Base-by-base conservation (phyloP, 2,329 filamentous ascomycete species). In the Raffaelea arxii region DNA sequence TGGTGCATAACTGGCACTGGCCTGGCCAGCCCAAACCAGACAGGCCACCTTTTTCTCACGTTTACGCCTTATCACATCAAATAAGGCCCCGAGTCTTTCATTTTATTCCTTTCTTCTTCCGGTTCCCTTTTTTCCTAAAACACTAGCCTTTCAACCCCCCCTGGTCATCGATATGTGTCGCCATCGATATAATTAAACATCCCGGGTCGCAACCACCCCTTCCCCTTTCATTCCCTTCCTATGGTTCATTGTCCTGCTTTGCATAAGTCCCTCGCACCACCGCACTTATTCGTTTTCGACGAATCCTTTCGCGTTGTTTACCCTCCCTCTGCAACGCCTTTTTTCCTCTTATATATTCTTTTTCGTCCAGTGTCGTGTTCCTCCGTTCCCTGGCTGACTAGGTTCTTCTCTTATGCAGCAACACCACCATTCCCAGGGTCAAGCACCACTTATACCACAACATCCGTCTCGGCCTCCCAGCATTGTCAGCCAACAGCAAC, bases 401-500 rank as follows among this genome's bases (percentile, higher is more conserved):
- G 69, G 68, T 71, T 68, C 65, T 75, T 65, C 71, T 71, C 68
- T 74, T 72, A 75, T 77, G 74, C 78, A 87, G 82, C 82, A 86
- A 64, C 79, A 80, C 67, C 80, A 85, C 72, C 83, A 82, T 77
- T 43, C 38, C 10, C 80, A 82, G 67, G 77, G 79, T 59, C 70
- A 74, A 67, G 66, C 74, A 55, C 75, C 77, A 59, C 70, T 74
- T 67, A 66, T 74, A 55, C 75, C 78, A 60, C 72, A 84, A 61
- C 75, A 84, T 55, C 83, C 85, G 56, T 75, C 81, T 58, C 78
- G 84, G 62, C 80, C 84, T 53, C 77, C 80, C 58, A 84, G 82
- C 68, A 77, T 82, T 59, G 81, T 86, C 59, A 80, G 86, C 57
- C 82, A 85, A 63, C 82, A 86, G 57, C 81, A 85, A 59, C 78